A percentile compares a stretch with the other conserved stretches of the same genome.
These are phyloP conservation scores for Malassezia brasiliensis DNA, from an alignment of 1,284 basidiomycete species.

Conservation along the genomic window DNA sequence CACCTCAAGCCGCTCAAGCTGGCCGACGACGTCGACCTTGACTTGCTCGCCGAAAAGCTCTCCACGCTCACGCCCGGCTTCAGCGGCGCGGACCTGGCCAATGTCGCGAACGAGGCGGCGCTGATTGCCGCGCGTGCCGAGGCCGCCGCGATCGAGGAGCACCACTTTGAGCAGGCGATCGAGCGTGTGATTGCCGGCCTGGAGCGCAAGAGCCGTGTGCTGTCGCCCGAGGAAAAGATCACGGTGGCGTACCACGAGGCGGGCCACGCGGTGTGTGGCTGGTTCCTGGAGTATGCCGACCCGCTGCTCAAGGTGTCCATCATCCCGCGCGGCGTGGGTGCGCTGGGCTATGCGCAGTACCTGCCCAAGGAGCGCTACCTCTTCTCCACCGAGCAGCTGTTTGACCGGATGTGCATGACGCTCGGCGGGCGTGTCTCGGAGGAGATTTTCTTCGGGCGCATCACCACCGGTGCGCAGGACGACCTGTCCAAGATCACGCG, in stretches of 20 bases:
- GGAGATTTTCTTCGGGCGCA: conserved; percentile 93
- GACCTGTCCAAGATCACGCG: conserved; percentile 95
- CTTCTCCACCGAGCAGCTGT: conserved; percentile 84
- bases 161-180: conserved; percentile 91
- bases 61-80: conserved; percentile 94
- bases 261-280: conserved; percentile 93
- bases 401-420: conserved; percentile 96
- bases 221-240: conserved; percentile 93
- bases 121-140: conserved; percentile 80
- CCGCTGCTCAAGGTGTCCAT: conserved; percentile 96
- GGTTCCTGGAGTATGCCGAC: conserved; percentile 95
- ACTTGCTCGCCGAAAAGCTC: conserved; percentile 60
- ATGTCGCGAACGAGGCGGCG: conserved; percentile 96
- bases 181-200: conserved; percentile 95
- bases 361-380: conserved; percentile 92
- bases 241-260: conserved; percentile 99
- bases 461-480: conserved; percentile 95
- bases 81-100: conserved; percentile 95
- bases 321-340: conserved; percentile 89
- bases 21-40: conserved; percentile 20
- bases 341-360: conserved; percentile 92
- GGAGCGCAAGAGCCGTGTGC: conserved; percentile 85
- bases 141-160: conserved; percentile 68
- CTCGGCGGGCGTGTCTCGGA: conserved; percentile 96
- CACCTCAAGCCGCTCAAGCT: conserved; percentile 72